Evolutionary conservation across 1,284 basidiomycete species (phyloP), one percentile per base, ranked within the genome.

Genomic region (Agaricales sp.): DNA sequence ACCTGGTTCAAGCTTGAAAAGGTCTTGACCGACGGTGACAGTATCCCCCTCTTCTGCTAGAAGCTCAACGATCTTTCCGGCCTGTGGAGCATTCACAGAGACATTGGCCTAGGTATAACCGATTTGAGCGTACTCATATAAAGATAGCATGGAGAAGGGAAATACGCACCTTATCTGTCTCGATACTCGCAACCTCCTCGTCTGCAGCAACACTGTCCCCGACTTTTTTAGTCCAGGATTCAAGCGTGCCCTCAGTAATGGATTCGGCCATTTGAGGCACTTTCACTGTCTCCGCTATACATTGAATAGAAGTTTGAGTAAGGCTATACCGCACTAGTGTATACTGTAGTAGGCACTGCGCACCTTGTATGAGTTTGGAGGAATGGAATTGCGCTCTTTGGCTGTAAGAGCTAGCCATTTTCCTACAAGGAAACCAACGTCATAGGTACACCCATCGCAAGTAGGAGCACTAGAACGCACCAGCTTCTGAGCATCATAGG

Each of bases 221-320:
- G 47, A 90, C 83, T 69, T 94, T 82, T 73, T 98, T 98, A 60
- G 78, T 77, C 92, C 93, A 99, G 53, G 91, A 78, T 71, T 94
- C 97, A 54, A 99, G 75, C 3, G 95, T 99, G 49, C 95, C 95
- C 69, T 99, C 95, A 14, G 92, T 92, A 69, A 99, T 96, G 57
- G 93, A 97, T 68, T 99, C 95, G 49, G 95, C 94, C 94, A 99
- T 97, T 68, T 93, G 88, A 21, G 95, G 95, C 45, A 99, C 95
- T 74, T 98, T 94, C 61, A 99, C 80, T 51, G 87, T 89, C 68
- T 94, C 87, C 51, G 80, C 86, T 87, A 54, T 22, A 43, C 6
- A 50, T 51, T 44, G 51, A 24, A 35, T 43, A 51, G 24, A 38
- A 14, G 4, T 11, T 35, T 51, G 19, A 50, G 24, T 45, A 51